Percentiles rank a stretch among this genome's conserved stretches.
These are phyloP conservation scores for Fragaria ananassa DNA, from an alignment of 306 rosid species.

Conservation along the genomic window DNA sequence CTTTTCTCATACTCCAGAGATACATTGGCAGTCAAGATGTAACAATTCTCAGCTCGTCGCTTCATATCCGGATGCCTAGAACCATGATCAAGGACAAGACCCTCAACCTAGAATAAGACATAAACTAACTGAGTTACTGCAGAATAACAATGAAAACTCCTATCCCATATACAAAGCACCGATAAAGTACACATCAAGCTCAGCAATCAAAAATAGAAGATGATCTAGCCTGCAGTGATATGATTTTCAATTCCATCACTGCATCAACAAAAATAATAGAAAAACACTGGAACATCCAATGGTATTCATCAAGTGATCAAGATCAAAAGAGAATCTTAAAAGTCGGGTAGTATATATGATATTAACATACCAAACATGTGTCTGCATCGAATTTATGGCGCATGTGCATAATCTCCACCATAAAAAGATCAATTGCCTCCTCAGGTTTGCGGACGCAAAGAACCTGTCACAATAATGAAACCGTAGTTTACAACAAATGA, in stretches of 20 bases:
- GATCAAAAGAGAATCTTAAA: not conserved
- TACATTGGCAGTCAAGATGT: conserved; percentile 80
- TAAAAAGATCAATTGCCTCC: conserved; percentile 82
- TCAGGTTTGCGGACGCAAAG: conserved; percentile 81
- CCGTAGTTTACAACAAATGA: conserved; percentile 13
- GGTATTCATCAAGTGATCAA: not conserved
- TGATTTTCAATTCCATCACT: conserved; percentile 1
- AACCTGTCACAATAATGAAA: conserved; percentile 50
- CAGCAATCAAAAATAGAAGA: not conserved
- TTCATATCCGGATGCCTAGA: conserved; percentile 99
- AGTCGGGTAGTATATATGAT: not conserved
- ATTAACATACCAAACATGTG: conserved; percentile 80
- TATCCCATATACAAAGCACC: not conserved
- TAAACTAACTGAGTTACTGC: conserved; percentile 10
- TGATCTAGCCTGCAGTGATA: not conserved
- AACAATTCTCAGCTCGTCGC: conserved; percentile 87
- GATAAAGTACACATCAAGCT: not conserved
- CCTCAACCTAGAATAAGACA: conserved; percentile 66
- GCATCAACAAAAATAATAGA: not conserved
- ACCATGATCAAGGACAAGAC: conserved; percentile 99
- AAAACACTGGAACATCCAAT: not conserved
- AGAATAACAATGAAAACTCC: not conserved
- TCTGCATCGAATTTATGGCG: conserved; percentile 92
- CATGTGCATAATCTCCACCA: conserved; percentile 99
- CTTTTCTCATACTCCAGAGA: conserved; percentile 94